phyloP scores from a whole-genome alignment of 1,139 yeast species.

The Blastobotrys buckinghamii region DNA sequence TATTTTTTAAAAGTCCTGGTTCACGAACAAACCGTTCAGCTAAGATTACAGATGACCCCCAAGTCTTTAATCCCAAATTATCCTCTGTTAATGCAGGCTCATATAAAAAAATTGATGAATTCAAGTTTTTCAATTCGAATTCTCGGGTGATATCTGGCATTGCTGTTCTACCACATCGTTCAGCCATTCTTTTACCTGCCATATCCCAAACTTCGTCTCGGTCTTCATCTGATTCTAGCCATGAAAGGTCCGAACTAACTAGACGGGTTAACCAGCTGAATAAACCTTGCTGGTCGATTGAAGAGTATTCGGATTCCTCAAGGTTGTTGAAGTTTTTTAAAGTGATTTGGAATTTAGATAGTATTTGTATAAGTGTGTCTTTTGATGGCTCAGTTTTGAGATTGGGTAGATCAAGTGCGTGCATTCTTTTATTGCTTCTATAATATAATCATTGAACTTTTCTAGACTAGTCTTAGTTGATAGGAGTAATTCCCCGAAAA shows the following conservation, averaged over 20 bases:
- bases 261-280: slow-evolving; percentile 62
- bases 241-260: slow-evolving; percentile 49
- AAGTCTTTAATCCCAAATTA: slow-evolving; percentile 84
- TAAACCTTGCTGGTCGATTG: slow-evolving; percentile 30
- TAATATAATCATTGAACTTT: too few species aligned
- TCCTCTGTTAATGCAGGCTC: slow-evolving; percentile 89
- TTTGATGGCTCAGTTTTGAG: slow-evolving; percentile 46
- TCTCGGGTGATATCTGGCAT: slow-evolving; percentile 63
- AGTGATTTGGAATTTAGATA: slow-evolving; percentile 45
- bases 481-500: too few species aligned
- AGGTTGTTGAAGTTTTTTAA: slow-evolving; percentile 49
- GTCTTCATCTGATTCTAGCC: slow-evolving; percentile 40
- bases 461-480: too few species aligned
- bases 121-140: slow-evolving; percentile 26
- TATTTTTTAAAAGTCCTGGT: slow-evolving; percentile 23
- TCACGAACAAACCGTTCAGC: slow-evolving; percentile 46
- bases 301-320: slow-evolving; percentile 18
- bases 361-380: slow-evolving; percentile 40
- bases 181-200: slow-evolving; percentile 66
- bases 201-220: slow-evolving; percentile 44
- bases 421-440: slow-evolving; percentile 27
- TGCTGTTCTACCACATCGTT: slow-evolving; percentile 82
- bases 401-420: slow-evolving; percentile 62
- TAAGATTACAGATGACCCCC: slow-evolving; percentile 86
- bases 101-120: slow-evolving; percentile 39